phyloP scores from a whole-genome alignment of 2,329 filamentous ascomycete genomes.

The Aspergillus uvarum region DNA sequence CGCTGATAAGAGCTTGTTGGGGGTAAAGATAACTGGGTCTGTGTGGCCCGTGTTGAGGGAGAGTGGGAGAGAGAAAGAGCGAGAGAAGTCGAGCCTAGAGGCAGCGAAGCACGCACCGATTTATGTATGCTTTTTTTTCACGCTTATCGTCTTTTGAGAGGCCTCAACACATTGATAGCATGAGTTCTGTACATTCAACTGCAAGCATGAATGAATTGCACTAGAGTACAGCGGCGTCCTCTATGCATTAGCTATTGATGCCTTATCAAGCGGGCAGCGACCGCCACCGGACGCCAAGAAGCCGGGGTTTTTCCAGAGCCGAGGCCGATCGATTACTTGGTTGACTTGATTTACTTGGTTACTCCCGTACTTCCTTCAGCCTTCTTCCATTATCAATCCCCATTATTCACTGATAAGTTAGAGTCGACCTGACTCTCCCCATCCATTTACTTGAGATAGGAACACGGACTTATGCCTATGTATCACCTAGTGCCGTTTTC shows the following conservation, averaged over 20 bases:
- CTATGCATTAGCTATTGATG: neutral
- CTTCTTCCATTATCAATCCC: neutral
- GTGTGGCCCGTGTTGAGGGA: neutral
- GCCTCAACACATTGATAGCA: neutral
- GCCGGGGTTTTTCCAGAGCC: neutral
- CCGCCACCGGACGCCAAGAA: neutral
- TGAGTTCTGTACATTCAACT: neutral
- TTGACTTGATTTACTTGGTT: too few relatives aligned
- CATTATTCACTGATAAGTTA: neutral
- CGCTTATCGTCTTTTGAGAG: neutral
- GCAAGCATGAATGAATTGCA: too few relatives aligned
- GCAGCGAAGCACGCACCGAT: neutral
- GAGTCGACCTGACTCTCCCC: too few relatives aligned
- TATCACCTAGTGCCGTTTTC: neutral
- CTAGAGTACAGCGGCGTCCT: too few relatives aligned
- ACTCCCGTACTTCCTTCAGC: too few relatives aligned
- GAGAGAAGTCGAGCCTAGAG: neutral
- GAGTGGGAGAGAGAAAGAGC: neutral
- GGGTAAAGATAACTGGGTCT: neutral
- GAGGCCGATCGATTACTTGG: neutral
- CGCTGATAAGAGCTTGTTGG: neutral
- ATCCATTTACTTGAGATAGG: too few relatives aligned
- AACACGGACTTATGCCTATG: neutral
- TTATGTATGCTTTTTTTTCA: neutral
- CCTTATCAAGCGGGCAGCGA: neutral